Percentiles rank a stretch among this genome's conserved stretches.
Conservation (phyloP, 2,329 filamentous ascomycete species). For the Exophiala dermatitidis region DNA sequence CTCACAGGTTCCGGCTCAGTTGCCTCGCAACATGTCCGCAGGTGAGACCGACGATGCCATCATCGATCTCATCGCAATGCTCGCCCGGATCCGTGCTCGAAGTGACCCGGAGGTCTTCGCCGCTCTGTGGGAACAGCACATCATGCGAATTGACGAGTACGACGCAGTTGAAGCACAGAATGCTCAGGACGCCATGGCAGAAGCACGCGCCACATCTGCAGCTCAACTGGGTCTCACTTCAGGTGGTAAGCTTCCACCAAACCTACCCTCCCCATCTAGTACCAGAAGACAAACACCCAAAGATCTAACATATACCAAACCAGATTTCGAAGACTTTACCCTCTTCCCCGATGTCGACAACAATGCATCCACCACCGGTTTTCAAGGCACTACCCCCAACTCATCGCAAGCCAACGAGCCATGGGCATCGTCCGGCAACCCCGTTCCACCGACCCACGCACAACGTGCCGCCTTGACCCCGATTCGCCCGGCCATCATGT, state of each 20-base stretch:
- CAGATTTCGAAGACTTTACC: too few species aligned
- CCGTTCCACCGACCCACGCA: not conserved
- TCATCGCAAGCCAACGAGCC: constrained; percentile 8
- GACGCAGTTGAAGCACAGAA: not conserved
- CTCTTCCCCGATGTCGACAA: not conserved
- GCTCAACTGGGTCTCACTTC: too few species aligned
- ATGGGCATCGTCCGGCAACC: constrained; percentile 8
- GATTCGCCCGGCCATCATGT: constrained; percentile 11
- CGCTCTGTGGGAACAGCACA: constrained; percentile 8
- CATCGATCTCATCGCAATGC: constrained; percentile 9
- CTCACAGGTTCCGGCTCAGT: not conserved
- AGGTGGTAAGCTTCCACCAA: too few species aligned
- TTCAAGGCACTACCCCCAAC: not conserved
- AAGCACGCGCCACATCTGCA: too few species aligned
- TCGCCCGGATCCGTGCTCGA: constrained; percentile 7
- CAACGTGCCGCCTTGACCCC: constrained; percentile 3
- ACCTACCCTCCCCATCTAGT: too few species aligned
- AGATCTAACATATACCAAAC: too few species aligned
- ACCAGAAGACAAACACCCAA: too few species aligned
- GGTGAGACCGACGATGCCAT: constrained; percentile 15
- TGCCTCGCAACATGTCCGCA: constrained; percentile 4
- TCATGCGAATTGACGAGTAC: constrained; percentile 17
- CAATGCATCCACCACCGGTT: too few species aligned
- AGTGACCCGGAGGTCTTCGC: constrained; percentile 15
- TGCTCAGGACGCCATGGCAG: too few species aligned